phyloP scores from a whole-genome alignment of 1,139 yeast genomes.

The Hansenula lynferdii region DNA sequence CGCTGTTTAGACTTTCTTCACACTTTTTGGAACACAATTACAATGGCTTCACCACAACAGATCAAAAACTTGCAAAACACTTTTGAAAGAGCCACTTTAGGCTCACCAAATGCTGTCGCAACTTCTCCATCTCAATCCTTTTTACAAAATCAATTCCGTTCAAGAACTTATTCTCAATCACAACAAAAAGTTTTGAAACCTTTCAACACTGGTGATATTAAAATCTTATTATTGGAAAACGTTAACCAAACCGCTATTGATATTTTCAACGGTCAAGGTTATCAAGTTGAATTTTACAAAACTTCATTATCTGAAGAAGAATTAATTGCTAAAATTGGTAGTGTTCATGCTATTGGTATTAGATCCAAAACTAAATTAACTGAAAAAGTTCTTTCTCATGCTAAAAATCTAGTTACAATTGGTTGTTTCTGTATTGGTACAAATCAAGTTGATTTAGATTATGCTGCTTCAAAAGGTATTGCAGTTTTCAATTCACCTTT shows the following conservation, averaged over 20 bases:
- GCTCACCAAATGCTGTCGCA: slow-evolving; percentile 68
- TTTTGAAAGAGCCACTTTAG: slow-evolving; percentile 50
- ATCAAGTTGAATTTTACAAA: slow-evolving; percentile 94
- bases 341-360: slow-evolving; percentile 96
- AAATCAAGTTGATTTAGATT: slow-evolving; percentile 91
- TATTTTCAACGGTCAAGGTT: slow-evolving; percentile 84
- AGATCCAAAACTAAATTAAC: slow-evolving; percentile 94
- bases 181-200: slow-evolving; percentile 77
- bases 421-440: slow-evolving; percentile 99
- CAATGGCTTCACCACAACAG: slow-evolving; percentile 67
- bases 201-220: slow-evolving; percentile 87
- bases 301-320: slow-evolving; percentile 89
- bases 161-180: slow-evolving; percentile 28
- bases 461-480: slow-evolving; percentile 89
- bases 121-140: slow-evolving; percentile 55
- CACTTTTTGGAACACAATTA: too few relatives aligned
- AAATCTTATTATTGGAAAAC: slow-evolving; percentile 84
- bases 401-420: slow-evolving; percentile 82
- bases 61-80: slow-evolving; percentile 49
- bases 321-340: slow-evolving; percentile 87
- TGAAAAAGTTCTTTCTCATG: slow-evolving; percentile 71
- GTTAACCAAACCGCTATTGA: slow-evolving; percentile 90
- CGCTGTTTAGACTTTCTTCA: not conserved
- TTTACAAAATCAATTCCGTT: slow-evolving; percentile 29
- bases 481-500: slow-evolving; percentile 99